These are phyloP conservation scores for Prorocentrum cordatum DNA, from an alignment of 169 alveolate species.

Conservation along the genomic window DNA sequence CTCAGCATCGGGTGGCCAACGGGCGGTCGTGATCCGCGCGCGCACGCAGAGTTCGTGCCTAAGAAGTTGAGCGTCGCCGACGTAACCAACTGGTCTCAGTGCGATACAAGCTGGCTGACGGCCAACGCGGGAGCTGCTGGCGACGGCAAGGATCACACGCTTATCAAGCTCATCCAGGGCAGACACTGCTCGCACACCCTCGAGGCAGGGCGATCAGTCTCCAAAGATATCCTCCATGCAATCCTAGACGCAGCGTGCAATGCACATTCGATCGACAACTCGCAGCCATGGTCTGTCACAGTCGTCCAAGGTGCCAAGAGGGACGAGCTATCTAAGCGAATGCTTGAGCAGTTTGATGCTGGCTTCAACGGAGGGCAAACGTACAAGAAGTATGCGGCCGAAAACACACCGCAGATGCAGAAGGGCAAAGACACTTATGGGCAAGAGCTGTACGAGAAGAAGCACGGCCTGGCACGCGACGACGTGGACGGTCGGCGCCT, in stretches of 20 bases:
- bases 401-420: constrained; percentile 62
- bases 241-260: not conserved
- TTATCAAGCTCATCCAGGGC: not conserved
- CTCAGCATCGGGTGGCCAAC: constrained; percentile 38
- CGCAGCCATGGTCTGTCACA: not conserved
- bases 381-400: constrained; percentile 39
- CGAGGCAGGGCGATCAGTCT: not conserved
- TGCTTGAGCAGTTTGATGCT: constrained; percentile 39
- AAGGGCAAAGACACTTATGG: constrained; percentile 61
- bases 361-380: constrained; percentile 30
- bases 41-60: no score
- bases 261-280: not conserved
- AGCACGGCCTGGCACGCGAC: constrained; percentile 39
- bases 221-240: not conserved
- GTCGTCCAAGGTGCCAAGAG: not conserved
- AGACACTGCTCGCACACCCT: not conserved
- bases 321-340: constrained; percentile 17
- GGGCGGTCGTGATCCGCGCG: no score
- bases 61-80: no score
- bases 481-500: constrained; percentile 14
- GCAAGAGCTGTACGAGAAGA: constrained; percentile 33
- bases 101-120: no score
- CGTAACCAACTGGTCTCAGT: no score
- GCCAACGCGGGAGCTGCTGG: no score
- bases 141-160: no score